Evolutionary conservation across 805 yeast species (phyloP).

Genomic region (Yamadazyma nakazawae): DNA sequence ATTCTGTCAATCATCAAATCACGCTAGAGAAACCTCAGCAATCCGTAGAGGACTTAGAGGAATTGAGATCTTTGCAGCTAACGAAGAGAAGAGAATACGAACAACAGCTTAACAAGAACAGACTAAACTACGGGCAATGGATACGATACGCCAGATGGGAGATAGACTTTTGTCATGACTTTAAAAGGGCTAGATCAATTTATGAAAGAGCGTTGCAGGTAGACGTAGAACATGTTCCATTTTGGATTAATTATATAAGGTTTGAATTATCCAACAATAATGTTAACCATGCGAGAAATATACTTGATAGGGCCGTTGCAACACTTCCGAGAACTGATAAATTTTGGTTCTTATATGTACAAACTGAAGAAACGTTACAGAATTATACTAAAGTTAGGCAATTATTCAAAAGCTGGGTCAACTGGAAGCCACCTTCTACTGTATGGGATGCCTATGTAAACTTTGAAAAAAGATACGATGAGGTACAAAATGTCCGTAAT

Average conservation of each 20-base stretch:
- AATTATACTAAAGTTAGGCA: slow-evolving; percentile 58
- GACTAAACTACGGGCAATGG: slow-evolving; percentile 86
- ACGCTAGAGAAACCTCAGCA: slow-evolving; percentile 29
- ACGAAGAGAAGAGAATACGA: slow-evolving; percentile 81
- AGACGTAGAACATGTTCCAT: slow-evolving; percentile 68
- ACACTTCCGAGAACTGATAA: slow-evolving; percentile 77
- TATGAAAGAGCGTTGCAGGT: slow-evolving; percentile 85
- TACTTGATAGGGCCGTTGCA: slow-evolving; percentile 74
- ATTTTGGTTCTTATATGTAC: slow-evolving; percentile 80
- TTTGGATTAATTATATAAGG: slow-evolving; percentile 85
- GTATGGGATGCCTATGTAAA: slow-evolving; percentile 77
- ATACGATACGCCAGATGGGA: slow-evolving; percentile 89
- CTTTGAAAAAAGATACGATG: slow-evolving; percentile 67
- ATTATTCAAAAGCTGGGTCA: slow-evolving; percentile 76
- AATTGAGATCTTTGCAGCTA: slow-evolving; percentile 69
- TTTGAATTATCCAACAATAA: slow-evolving; percentile 68
- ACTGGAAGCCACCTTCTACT: slow-evolving; percentile 62
- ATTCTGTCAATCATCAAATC: slow-evolving; percentile 27
- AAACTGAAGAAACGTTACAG: slow-evolving; percentile 75
- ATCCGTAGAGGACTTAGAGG: slow-evolving; percentile 67
- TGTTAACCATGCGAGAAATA: slow-evolving; percentile 83
- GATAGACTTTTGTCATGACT: slow-evolving; percentile 67
- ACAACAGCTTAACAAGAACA: slow-evolving; percentile 78
- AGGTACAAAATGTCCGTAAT: slow-evolving; percentile 51
- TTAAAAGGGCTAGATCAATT: slow-evolving; percentile 75